These are phyloP conservation scores for Pinus taeda DNA, from an alignment of 75 land plant genomes.

Conservation along the genomic window DNA sequence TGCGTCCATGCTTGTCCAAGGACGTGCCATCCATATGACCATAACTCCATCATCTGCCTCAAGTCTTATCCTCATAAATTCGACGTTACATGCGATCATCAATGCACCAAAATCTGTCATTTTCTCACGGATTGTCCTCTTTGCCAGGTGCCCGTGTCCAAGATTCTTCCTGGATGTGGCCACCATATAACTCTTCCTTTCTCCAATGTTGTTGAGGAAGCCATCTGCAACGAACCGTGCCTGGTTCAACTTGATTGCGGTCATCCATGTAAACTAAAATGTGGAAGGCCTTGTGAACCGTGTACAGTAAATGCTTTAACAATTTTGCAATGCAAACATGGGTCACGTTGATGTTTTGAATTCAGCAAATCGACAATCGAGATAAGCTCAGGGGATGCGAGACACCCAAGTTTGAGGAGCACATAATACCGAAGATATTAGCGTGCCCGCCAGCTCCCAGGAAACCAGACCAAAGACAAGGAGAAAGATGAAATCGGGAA, in stretches of 20 bases:
- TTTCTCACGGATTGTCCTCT: conserved; percentile 11
- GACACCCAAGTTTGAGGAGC: background rate
- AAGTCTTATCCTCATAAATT: conserved; percentile 6
- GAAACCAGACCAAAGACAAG: background rate
- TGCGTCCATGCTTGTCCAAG: conserved; percentile 29
- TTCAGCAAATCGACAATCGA: too few relatives aligned
- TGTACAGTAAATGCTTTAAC: conserved; percentile 6
- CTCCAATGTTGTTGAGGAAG: too few relatives aligned
- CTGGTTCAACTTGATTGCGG: too few relatives aligned
- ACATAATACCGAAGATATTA: background rate
- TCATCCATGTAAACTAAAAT: too few relatives aligned
- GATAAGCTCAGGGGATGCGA: conserved; percentile 1
- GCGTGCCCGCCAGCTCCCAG: background rate
- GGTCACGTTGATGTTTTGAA: background rate
- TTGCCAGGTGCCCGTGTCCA: too few relatives aligned
- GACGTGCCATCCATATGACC: conserved; percentile 23
- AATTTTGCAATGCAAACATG: conserved; percentile 13
- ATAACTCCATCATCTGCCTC: conserved; percentile 15
- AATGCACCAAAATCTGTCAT: conserved; percentile 15
- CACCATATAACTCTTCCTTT: too few relatives aligned
- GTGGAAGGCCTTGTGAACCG: too few relatives aligned
- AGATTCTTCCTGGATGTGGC: too few relatives aligned
- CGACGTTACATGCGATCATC: conserved; percentile 1
- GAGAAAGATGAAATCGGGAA: background rate
- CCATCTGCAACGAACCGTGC: too few relatives aligned